Percentiles rank a stretch among this genome's conserved stretches.
Evolutionary conservation across 2,329 filamentous ascomycete genomes (phyloP).

Genomic region (Coniochaeta pulveracea): DNA sequence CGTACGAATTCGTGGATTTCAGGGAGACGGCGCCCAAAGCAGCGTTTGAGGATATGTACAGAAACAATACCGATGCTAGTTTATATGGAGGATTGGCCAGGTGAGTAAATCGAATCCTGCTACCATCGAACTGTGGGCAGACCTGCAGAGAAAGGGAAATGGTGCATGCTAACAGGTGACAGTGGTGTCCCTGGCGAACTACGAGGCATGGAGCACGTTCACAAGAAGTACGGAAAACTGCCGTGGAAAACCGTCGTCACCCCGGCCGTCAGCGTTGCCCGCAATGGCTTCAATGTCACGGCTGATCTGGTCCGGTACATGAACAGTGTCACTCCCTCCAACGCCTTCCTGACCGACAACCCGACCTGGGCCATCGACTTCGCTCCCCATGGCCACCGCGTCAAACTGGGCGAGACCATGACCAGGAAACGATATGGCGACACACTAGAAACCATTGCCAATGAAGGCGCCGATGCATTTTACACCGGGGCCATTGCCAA

Average conservation of each 20-base stretch:
- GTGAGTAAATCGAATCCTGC: constrained; percentile 35
- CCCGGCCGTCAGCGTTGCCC: constrained; percentile 62
- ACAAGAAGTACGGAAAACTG: constrained; percentile 52
- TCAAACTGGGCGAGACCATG: constrained; percentile 61
- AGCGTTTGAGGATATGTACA: constrained; percentile 72
- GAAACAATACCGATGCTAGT: constrained; percentile 51
- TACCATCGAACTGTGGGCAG: not conserved
- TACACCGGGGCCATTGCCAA: constrained; percentile 60
- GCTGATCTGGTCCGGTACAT: constrained; percentile 64
- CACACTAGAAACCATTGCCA: constrained; percentile 59
- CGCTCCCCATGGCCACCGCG: constrained; percentile 58
- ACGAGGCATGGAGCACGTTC: constrained; percentile 62
- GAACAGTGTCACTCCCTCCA: constrained; percentile 30
- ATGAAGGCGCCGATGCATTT: constrained; percentile 54
- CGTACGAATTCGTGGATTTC: constrained; percentile 76
- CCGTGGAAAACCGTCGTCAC: constrained; percentile 56
- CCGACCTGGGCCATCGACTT: constrained; percentile 76
- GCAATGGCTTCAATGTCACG: constrained; percentile 60
- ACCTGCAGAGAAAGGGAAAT: too few species aligned
- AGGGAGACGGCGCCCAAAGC: constrained; percentile 74
- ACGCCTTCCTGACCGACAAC: constrained; percentile 49
- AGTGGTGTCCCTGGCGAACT: constrained; percentile 61
- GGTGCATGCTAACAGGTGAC: not conserved
- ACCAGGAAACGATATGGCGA: constrained; percentile 64
- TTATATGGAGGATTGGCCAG: constrained; percentile 57